phyloP scores from a whole-genome alignment of 495 filamentous ascomycete genomes.

The Penicillium manginii region DNA sequence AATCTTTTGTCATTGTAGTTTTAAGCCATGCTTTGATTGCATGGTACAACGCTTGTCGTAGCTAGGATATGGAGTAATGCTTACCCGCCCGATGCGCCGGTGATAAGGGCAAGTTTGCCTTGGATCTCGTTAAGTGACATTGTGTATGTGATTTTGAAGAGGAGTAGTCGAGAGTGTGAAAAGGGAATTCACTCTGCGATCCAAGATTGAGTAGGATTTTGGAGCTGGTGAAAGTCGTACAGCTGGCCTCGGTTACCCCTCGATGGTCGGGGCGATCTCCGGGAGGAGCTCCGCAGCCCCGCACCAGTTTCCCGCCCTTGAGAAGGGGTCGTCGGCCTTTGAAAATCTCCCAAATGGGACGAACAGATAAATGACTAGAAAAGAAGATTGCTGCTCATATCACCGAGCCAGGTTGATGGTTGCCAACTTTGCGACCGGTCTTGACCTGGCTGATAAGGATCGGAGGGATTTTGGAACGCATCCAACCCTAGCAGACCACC shows the following conservation, averaged over 20 bases:
- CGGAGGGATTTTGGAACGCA: constrained; percentile 38
- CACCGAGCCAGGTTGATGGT: constrained; percentile 42
- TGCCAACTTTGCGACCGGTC: constrained; percentile 48
- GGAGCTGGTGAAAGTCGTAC: constrained; percentile 6
- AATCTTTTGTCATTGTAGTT: background rate
- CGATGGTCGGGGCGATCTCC: constrained; percentile 27
- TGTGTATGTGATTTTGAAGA: background rate
- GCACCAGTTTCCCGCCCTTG: constrained; percentile 33
- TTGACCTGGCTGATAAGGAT: constrained; percentile 35
- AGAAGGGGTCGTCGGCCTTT: constrained; percentile 4
- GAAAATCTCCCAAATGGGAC: background rate
- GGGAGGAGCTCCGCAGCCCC: constrained; percentile 26
- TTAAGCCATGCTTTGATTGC: background rate
- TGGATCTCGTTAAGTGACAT: constrained; percentile 55
- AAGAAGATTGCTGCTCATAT: constrained; percentile 47
- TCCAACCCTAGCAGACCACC: constrained; percentile 44
- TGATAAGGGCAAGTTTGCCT: constrained; percentile 65
- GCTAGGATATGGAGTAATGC: constrained; percentile 4
- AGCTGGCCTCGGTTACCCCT: constrained; percentile 28
- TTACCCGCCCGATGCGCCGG: constrained; percentile 69
- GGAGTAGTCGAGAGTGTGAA: background rate
- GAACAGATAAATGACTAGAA: constrained; percentile 30
- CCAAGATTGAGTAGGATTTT: constrained; percentile 3
- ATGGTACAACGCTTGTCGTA: background rate
- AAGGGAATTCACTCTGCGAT: background rate